Evolutionary conservation across 2,329 filamentous ascomycete species (phyloP).

Genomic region (Massarina eburnea): DNA sequence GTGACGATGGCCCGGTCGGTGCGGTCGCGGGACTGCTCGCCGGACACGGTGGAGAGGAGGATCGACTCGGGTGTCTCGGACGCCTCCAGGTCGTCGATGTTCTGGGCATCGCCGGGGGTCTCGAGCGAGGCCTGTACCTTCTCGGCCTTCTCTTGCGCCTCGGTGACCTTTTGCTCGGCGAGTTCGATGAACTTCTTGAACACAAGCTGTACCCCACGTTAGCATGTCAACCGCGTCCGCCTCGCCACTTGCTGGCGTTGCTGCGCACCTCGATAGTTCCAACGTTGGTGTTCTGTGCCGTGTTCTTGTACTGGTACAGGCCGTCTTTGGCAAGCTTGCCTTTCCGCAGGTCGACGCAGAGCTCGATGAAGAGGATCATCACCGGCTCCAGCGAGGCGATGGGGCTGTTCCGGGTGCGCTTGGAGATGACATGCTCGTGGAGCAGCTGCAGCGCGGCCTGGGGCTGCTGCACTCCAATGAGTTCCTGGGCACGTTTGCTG

Average conservation of each 20-base stretch:
- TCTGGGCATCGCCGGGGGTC: constrained; percentile 69
- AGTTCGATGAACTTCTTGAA: constrained; percentile 98
- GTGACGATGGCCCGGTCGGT: constrained; percentile 98
- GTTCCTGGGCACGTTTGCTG: constrained; percentile 82
- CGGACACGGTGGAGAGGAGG: constrained; percentile 93
- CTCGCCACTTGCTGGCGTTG: neutral
- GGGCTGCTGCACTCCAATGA: constrained; percentile 95
- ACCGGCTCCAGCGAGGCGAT: constrained; percentile 96
- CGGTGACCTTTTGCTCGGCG: constrained; percentile 92
- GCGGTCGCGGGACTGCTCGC: constrained; percentile 94
- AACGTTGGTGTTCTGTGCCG: constrained; percentile 98
- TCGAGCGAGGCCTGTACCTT: constrained; percentile 89
- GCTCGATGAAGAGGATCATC: constrained; percentile 95
- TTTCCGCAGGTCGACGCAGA: constrained; percentile 96
- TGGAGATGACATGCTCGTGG: constrained; percentile 98
- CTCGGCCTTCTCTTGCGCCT: constrained; percentile 93
- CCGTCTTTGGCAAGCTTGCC: constrained; percentile 98
- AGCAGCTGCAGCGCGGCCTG: constrained; percentile 90
- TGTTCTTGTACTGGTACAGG: constrained; percentile 99
- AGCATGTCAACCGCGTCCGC: constrained; percentile 4
- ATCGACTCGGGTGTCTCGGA: constrained; percentile 98
- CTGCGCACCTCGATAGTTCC: constrained; percentile 83
- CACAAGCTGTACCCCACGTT: constrained; percentile 59
- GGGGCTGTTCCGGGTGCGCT: constrained; percentile 94
- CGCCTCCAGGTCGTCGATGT: constrained; percentile 92